A percentile compares a stretch with the other conserved stretches of the same genome.
These are phyloP conservation scores for Acorus calamus DNA, from an alignment of 106 monocot species.

Conservation along the genomic window DNA sequence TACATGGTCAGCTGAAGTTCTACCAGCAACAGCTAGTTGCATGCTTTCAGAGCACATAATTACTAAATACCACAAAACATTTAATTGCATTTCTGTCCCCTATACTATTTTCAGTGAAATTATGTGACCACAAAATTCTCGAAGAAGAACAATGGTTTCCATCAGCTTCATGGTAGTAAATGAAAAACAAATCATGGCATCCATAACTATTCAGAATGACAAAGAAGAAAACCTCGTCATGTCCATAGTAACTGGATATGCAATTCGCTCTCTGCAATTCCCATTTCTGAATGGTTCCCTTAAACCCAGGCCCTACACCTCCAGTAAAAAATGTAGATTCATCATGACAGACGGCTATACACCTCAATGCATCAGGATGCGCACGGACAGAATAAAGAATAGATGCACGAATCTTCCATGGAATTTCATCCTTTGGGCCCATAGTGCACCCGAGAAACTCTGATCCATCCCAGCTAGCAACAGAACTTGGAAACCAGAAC, in stretches of 20 bases:
- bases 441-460: slow-evolving; percentile 56
- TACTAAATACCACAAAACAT: too few relatives aligned
- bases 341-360: slow-evolving; percentile 60
- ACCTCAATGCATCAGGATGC: slow-evolving; percentile 77
- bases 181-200: too few relatives aligned
- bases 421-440: slow-evolving; percentile 51
- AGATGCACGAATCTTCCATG: slow-evolving; percentile 86
- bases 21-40: too few relatives aligned
- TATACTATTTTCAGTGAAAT: too few relatives aligned
- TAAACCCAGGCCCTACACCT: slow-evolving; percentile 94
- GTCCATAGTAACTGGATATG: slow-evolving; percentile 90
- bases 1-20: too few relatives aligned
- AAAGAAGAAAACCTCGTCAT: slow-evolving; percentile 74
- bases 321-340: slow-evolving; percentile 76
- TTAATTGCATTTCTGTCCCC: too few relatives aligned
- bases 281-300: slow-evolving; percentile 95
- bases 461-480: slow-evolving; percentile 35
- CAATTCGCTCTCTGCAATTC: slow-evolving; percentile 76
- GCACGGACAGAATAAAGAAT: slow-evolving; percentile 73
- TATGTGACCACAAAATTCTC: too few relatives aligned
- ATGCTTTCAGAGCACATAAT: too few relatives aligned
- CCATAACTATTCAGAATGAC: too few relatives aligned
- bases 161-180: too few relatives aligned
- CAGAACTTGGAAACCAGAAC: slow-evolving; percentile 81
- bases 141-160: too few relatives aligned